Evolutionary conservation across 176 grass and related monocot species (phyloP).

Genomic region (Ensete glaucum): DNA sequence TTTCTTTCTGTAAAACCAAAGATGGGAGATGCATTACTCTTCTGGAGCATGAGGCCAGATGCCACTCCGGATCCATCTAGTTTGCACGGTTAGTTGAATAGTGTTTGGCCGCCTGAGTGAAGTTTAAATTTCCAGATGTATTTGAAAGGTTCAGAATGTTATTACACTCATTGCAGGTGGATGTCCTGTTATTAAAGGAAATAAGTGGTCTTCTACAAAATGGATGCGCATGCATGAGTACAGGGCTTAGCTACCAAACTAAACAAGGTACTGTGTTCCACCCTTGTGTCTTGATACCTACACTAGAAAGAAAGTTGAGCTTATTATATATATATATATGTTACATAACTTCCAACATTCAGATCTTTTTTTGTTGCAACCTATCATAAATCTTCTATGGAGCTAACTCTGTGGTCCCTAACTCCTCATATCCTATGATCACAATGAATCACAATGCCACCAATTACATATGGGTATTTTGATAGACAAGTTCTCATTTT

Average conservation of each 20-base stretch:
- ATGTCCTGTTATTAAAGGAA: slow-evolving; percentile 71
- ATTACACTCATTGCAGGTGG: slow-evolving; percentile 40
- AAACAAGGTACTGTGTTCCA: background rate
- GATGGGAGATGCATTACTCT: too few species aligned
- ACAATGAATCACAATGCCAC: too few species aligned
- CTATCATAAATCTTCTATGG: too few species aligned
- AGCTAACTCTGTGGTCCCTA: too few species aligned
- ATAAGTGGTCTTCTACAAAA: slow-evolving; percentile 96
- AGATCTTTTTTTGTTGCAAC: too few species aligned
- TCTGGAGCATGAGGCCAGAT: slow-evolving; percentile 53
- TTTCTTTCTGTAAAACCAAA: slow-evolving; percentile 56
- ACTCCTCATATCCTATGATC: too few species aligned
- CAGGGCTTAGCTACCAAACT: slow-evolving; percentile 32
- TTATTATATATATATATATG: too few species aligned
- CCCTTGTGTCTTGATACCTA: too few species aligned
- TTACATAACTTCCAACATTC: too few species aligned
- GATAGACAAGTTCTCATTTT: too few species aligned
- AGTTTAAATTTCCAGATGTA: background rate
- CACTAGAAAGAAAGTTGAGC: too few species aligned
- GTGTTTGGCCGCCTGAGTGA: background rate
- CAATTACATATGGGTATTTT: too few species aligned
- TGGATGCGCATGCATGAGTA: slow-evolving; percentile 84
- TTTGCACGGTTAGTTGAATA: slow-evolving; percentile 59
- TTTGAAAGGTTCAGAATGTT: slow-evolving; percentile 8
- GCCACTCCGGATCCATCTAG: slow-evolving; percentile 59